Percentiles rank a stretch among this genome's conserved stretches.
Evolutionary conservation across 257 asterid species (phyloP).

Genomic region (Asclepias syriaca): DNA sequence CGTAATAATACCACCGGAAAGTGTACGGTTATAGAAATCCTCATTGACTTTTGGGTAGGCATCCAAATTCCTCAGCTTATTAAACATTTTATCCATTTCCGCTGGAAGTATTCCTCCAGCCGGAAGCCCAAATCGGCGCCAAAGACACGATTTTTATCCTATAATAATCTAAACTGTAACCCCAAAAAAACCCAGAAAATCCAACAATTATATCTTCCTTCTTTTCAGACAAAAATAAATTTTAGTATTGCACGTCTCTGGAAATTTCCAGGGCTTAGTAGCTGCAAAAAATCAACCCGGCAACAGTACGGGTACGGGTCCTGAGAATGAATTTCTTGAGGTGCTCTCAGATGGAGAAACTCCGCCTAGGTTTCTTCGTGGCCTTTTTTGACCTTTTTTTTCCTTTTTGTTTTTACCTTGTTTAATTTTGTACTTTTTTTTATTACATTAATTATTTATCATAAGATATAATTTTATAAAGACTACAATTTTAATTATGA

Average conservation of each 20-base stretch:
- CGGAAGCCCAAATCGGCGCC: background rate
- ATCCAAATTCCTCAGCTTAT: constrained; percentile 78
- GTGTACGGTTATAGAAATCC: constrained; percentile 91
- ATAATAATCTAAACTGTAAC: too few relatives aligned
- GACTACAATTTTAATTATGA: too few relatives aligned
- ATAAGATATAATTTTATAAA: too few relatives aligned
- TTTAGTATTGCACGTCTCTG: background rate
- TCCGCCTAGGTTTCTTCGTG: background rate
- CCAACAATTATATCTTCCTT: background rate
- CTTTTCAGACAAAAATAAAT: background rate
- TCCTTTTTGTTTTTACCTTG: too few relatives aligned
- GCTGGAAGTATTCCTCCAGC: constrained; percentile 5
- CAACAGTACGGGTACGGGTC: constrained; percentile 17
- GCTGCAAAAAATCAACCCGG: background rate
- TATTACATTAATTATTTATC: too few relatives aligned
- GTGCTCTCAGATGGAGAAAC: too few relatives aligned
- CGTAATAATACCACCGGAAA: constrained; percentile 88
- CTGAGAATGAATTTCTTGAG: background rate
- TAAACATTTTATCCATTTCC: constrained; percentile 48
- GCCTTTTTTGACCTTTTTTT: too few relatives aligned
- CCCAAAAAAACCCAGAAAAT: background rate
- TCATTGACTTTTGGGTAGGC: constrained; percentile 94
- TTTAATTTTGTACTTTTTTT: too few relatives aligned
- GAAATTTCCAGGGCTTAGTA: background rate
- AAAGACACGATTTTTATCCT: constrained; percentile 6